A percentile compares a stretch with the other conserved stretches of the same genome.
Conservation (phyloP, 2,329 filamentous ascomycete genomes). For the Trichoderma polysporum region DNA sequence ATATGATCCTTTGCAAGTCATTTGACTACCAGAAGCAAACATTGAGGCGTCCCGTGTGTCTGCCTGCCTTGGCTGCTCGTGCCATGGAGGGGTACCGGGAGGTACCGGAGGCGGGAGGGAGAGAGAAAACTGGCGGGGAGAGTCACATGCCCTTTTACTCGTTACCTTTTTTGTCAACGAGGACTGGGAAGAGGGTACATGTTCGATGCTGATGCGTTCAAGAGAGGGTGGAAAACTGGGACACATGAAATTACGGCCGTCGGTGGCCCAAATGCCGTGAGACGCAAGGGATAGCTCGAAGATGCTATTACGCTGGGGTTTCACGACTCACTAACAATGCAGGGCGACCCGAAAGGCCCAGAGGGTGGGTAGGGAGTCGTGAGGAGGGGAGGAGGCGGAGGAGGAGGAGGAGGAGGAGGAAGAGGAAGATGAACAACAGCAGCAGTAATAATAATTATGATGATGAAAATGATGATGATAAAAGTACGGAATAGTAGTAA, state of each 20-base stretch:
- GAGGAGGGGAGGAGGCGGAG: neutral
- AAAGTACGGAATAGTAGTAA: neutral
- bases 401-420: neutral
- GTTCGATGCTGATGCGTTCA: neutral
- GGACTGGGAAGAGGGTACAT: neutral
- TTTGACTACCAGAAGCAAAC: neutral
- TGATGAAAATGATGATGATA: neutral
- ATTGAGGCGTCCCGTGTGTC: neutral
- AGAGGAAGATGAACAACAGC: too few relatives aligned
- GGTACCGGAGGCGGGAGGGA: neutral
- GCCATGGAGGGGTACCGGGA: neutral
- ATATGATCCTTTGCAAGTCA: neutral
- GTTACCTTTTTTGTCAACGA: neutral
- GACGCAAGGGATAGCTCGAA: slow-evolving; percentile 8
- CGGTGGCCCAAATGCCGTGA: slow-evolving; percentile 2
- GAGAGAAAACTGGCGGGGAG: slow-evolving; percentile 2
- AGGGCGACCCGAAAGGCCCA: slow-evolving; percentile 1
- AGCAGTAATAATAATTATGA: neutral
- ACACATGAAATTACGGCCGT: neutral
- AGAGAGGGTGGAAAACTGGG: neutral
- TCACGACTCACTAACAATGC: neutral
- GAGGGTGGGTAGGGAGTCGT: neutral
- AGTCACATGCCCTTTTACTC: neutral
- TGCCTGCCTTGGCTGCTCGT: neutral
- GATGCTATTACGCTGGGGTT: neutral